Evolutionary conservation across 805 yeast species (phyloP), one percentile per base, ranked within the genome.

Genomic region (Groenewaldozyma salmanticensis): DNA sequence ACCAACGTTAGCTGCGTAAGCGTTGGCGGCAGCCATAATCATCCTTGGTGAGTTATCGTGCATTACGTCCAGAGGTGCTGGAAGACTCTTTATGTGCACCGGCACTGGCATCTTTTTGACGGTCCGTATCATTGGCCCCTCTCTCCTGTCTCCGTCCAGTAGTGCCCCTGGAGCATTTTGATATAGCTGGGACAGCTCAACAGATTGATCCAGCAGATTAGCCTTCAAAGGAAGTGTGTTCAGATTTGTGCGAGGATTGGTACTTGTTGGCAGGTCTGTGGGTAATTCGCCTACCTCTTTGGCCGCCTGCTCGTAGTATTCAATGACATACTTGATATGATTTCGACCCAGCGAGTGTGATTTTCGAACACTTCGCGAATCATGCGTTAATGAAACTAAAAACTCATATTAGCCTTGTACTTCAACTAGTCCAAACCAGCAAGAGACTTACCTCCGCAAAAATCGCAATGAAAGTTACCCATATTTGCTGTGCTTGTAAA

Each of bases 331-430:
- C 45, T 73, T 70, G 33, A 82, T 66, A 59, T 86, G 96, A 58
- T 82, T 79, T 51, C 74, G 75, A 6, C 96, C 96, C 31, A 71
- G 65, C 33, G 82, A 59, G 60, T 86, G 96, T 33, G 86, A 77
- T 53, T 81, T 79, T 18, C 95, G 64, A 41, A 86, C 95, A 62
- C 92, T 81, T 52, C 76, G 66, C n/a, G 92, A 81, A 60, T 85
- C 95, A 57, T 86, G 95, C 1, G 95, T 86, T 43, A 87, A 64
- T 52, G 81, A 80, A 16, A 86, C 71, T 62, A 43, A 36, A 38
- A 34, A 24, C 33, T 16, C 31, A 22, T 43, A 5, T 27, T 19
- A 20, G 27, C 17, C 33, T 18, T 37, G 29, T 37, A 18, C n/a
- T n/a, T n/a, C n/a, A n/a, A n/a, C n/a, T n/a, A n/a, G n/a, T n/a